Percentiles rank a stretch among this genome's conserved stretches.
These are phyloP conservation scores for Suhomyces wounanorum DNA, from an alignment of 1,139 yeast species.

Conservation along the genomic window DNA sequence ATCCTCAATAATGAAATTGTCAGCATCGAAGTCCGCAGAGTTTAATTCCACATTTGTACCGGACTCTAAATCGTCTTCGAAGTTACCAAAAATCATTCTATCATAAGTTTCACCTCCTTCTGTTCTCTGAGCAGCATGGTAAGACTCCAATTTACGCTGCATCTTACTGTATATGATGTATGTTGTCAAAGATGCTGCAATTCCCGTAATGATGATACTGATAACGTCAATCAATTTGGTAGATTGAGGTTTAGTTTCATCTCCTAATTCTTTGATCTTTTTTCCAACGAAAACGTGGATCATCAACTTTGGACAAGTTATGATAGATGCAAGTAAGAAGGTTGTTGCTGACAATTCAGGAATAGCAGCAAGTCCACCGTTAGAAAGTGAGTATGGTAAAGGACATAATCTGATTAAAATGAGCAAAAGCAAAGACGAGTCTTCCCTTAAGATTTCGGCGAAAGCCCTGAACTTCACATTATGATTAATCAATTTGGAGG, in stretches of 20 bases:
- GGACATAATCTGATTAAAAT: slow-evolving; percentile 84
- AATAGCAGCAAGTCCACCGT: slow-evolving; percentile 87
- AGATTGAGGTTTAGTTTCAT: slow-evolving; percentile 48
- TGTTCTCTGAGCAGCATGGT: slow-evolving; percentile 24
- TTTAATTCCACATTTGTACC: slow-evolving; percentile 36
- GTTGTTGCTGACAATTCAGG: slow-evolving; percentile 67
- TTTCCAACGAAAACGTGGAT: slow-evolving; percentile 81
- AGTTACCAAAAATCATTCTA: slow-evolving; percentile 42
- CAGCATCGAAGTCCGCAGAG: slow-evolving; percentile 38
- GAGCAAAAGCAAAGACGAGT: slow-evolving; percentile 63
- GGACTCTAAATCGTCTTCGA: slow-evolving; percentile 37
- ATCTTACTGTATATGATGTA: slow-evolving; percentile 69
- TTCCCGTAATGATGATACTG: slow-evolving; percentile 60
- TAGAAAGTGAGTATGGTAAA: slow-evolving; percentile 86
- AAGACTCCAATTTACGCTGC: slow-evolving; percentile 41
- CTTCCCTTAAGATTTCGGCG: slow-evolving; percentile 67
- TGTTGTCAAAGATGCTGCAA: slow-evolving; percentile 63
- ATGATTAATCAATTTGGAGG: slow-evolving; percentile 47
- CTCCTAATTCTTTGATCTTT: slow-evolving; percentile 71
- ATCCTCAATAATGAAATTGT: slow-evolving; percentile 38
- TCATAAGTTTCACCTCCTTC: slow-evolving; percentile 24
- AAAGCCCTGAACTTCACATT: slow-evolving; percentile 75
- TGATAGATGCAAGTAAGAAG: slow-evolving; percentile 68
- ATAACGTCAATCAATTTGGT: slow-evolving; percentile 62
- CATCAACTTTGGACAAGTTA: slow-evolving; percentile 80